Conservation (phyloP, 2,329 filamentous ascomycete species). For the Metarhizium rileyi region DNA sequence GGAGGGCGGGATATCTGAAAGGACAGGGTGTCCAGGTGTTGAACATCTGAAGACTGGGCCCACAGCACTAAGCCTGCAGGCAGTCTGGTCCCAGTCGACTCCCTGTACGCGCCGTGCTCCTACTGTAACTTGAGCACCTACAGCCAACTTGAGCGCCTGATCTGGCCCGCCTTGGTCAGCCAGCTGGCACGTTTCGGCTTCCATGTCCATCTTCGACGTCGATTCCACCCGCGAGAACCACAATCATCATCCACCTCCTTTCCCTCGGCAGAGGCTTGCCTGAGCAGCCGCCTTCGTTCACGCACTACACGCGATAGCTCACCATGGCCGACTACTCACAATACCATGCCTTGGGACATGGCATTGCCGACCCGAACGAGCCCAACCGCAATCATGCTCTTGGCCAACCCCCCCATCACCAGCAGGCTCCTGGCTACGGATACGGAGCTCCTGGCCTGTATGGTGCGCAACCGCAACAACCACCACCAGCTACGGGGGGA, state of each 20-base stretch:
- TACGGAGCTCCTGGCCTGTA: slow-evolving; percentile 16
- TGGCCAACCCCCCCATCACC: slow-evolving; percentile 47
- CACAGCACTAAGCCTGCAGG: too few relatives aligned
- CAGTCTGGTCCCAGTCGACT: too few relatives aligned
- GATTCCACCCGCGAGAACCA: not conserved
- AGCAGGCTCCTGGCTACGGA: slow-evolving; percentile 22
- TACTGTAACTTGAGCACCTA: too few relatives aligned
- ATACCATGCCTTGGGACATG: slow-evolving; percentile 48
- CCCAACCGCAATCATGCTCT: slow-evolving; percentile 37
- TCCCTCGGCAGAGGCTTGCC: slow-evolving; percentile 3
- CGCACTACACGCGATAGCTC: not conserved
- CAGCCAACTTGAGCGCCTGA: too few relatives aligned
- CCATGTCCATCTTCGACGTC: slow-evolving; percentile 1
- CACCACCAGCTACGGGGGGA: slow-evolving; percentile 1
- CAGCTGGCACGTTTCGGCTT: too few relatives aligned
- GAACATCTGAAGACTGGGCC: too few relatives aligned
- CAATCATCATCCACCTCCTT: not conserved
- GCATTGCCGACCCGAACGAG: slow-evolving; percentile 45
- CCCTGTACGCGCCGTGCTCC: too few relatives aligned
- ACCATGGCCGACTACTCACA: slow-evolving; percentile 46
- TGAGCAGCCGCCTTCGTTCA: not conserved
- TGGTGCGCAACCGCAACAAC: slow-evolving; percentile 3
- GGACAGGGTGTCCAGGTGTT: not conserved
- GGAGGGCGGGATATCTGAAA: too few relatives aligned
- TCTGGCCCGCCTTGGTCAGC: too few relatives aligned